These are phyloP conservation scores for Clavispora phyllophila DNA, from an alignment of 805 yeast species.

Conservation along the genomic window DNA sequence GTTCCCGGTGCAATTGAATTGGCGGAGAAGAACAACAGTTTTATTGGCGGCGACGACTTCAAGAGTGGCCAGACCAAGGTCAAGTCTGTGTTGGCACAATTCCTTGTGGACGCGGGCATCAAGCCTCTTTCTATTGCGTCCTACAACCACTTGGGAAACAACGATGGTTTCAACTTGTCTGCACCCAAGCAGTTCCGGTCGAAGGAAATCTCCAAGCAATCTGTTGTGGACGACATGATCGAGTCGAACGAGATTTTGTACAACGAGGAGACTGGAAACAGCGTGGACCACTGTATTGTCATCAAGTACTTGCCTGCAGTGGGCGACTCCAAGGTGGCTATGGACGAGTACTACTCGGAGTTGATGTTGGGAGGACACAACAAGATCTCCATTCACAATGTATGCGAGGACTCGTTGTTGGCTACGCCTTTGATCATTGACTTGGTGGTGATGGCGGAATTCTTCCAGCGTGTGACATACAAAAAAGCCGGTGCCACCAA, in stretches of 20 bases:
- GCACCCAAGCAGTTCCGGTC: constrained; percentile 93
- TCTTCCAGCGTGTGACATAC: constrained; percentile 80
- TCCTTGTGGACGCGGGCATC: constrained; percentile 94
- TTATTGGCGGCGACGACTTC: constrained; percentile 96
- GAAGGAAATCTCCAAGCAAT: constrained; percentile 88
- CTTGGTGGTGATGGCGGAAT: constrained; percentile 84
- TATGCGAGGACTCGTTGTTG: constrained; percentile 91
- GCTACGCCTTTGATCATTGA: constrained; percentile 95
- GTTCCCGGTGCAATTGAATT: constrained; percentile 92
- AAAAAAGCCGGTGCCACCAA: constrained; percentile 47
- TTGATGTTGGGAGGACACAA: constrained; percentile 97
- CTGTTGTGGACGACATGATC: constrained; percentile 92
- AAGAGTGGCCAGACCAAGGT: constrained; percentile 95
- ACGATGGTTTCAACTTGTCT: constrained; percentile 88
- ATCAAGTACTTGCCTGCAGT: constrained; percentile 93
- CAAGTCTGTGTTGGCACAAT: constrained; percentile 95
- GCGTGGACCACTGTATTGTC: constrained; percentile 90
- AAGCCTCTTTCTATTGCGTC: constrained; percentile 93
- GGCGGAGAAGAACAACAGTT: constrained; percentile 69
- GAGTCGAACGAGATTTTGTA: constrained; percentile 81
- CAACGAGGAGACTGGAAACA: constrained; percentile 70
- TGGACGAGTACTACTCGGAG: constrained; percentile 97
- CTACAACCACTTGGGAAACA: constrained; percentile 93
- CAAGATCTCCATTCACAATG: constrained; percentile 88
- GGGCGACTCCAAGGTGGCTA: constrained; percentile 94